Percentiles rank a stretch among this genome's conserved stretches.
phyloP scores from a whole-genome alignment of 2,329 filamentous ascomycete species.

The Penicillium paneum region DNA sequence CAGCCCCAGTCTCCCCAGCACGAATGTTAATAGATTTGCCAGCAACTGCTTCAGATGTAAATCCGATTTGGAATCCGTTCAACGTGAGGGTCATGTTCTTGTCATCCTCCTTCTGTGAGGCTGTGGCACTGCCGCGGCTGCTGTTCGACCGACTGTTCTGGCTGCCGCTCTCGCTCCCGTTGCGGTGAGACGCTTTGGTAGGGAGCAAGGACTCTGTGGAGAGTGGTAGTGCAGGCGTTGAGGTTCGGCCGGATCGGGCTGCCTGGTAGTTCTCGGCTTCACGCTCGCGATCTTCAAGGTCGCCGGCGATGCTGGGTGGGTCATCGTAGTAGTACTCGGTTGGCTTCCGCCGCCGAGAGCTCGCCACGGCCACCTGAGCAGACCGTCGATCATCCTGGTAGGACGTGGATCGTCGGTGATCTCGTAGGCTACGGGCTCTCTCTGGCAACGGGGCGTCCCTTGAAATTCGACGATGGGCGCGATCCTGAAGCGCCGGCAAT shows the following conservation, averaged over 20 bases:
- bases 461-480: slow-evolving; percentile 30
- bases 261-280: slow-evolving; percentile 42
- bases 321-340: slow-evolving; percentile 32
- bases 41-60: slow-evolving; percentile 35
- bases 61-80: slow-evolving; percentile 41
- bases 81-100: slow-evolving; percentile 41
- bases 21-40: slow-evolving; percentile 41
- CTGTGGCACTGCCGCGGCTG: slow-evolving; percentile 39
- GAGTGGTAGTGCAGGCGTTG: slow-evolving; percentile 26
- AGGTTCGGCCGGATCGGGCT: slow-evolving; percentile 25
- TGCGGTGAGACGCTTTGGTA: slow-evolving; percentile 28
- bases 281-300: slow-evolving; percentile 39
- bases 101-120: slow-evolving; percentile 35
- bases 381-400: slow-evolving; percentile 35
- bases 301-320: slow-evolving; percentile 14
- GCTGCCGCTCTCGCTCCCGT: slow-evolving; percentile 41
- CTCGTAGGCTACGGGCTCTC: slow-evolving; percentile 33
- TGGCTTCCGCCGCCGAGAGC: slow-evolving; percentile 33
- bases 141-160: slow-evolving; percentile 42
- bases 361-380: slow-evolving; percentile 35
- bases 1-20: slow-evolving; percentile 36
- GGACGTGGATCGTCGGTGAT: slow-evolving; percentile 26
- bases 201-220: slow-evolving; percentile 37
- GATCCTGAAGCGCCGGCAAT: slow-evolving; percentile 35
- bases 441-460: slow-evolving; percentile 34